Percentiles rank a stretch among this genome's conserved stretches.
Evolutionary conservation across 2,329 filamentous ascomycete genomes (phyloP).

Genomic region (Verticillium nonalfalfae): DNA sequence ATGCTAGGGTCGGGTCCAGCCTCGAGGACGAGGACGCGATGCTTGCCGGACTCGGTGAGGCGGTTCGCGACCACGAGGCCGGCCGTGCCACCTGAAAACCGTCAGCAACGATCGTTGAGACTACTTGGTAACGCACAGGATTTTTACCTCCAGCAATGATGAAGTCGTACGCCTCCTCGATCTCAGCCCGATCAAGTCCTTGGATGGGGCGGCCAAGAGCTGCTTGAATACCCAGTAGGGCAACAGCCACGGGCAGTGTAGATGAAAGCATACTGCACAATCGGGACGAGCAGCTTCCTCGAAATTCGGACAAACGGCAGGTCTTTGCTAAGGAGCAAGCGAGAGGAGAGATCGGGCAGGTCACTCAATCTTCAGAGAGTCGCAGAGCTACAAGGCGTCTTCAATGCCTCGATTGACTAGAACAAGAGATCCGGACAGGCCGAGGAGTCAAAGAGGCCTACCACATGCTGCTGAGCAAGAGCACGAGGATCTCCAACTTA

Average conservation of each 20-base stretch:
- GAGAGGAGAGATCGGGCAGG: not conserved
- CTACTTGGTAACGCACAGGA: not conserved
- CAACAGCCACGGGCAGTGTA: not conserved
- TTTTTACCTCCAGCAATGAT: constrained; percentile 12
- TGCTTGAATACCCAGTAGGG: constrained; percentile 3
- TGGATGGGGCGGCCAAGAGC: constrained; percentile 8
- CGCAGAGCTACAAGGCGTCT: not conserved
- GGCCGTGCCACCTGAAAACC: constrained; percentile 14
- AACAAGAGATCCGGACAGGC: not conserved
- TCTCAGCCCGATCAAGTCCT: constrained; percentile 7
- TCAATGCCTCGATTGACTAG: not conserved
- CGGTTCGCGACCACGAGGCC: constrained; percentile 18
- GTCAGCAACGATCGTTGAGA: not conserved
- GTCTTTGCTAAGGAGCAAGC: not conserved
- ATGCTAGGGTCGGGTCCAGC: constrained; percentile 15
- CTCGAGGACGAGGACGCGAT: constrained; percentile 17
- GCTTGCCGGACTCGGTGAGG: constrained; percentile 14
- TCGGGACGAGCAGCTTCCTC: not conserved
- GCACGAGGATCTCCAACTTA: not conserved
- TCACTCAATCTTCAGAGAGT: not conserved
- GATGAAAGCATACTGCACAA: not conserved
- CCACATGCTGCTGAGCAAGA: not conserved
- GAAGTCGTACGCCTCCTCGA: constrained; percentile 13
- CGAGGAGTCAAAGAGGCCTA: not conserved
- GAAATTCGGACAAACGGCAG: not conserved